A percentile compares a stretch with the other conserved stretches of the same genome.
These are phyloP conservation scores for Talaromyces borbonicus DNA, from an alignment of 495 filamentous ascomycete species.

Conservation along the genomic window DNA sequence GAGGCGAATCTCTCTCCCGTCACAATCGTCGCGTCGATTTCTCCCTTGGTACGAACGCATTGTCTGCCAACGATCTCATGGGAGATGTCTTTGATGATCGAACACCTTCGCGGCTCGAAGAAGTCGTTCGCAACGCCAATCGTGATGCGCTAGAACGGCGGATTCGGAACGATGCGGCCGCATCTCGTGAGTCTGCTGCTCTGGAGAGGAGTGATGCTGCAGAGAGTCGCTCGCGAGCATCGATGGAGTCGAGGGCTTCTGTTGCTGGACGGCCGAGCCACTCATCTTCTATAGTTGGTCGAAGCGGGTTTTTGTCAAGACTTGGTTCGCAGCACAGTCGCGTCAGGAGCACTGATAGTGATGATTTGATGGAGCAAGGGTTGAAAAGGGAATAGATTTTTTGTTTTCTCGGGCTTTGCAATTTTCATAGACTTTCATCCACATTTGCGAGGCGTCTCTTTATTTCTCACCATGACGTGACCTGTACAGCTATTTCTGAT, in stretches of 20 bases:
- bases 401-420: too few relatives aligned
- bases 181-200: constrained; percentile 5
- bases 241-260: constrained; percentile 6
- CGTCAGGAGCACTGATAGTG: background rate
- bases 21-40: constrained; percentile 65
- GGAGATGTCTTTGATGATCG: constrained; percentile 60
- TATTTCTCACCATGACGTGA: too few relatives aligned
- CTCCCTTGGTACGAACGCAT: constrained; percentile 57
- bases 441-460: too few relatives aligned
- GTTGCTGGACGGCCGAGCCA: constrained; percentile 6
- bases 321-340: constrained; percentile 6
- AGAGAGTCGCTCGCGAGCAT: background rate
- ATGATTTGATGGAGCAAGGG: constrained; percentile 8
- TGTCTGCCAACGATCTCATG: constrained; percentile 49
- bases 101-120: constrained; percentile 22
- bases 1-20: constrained; percentile 42
- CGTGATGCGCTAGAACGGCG: constrained; percentile 33
- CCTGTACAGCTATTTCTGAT: too few relatives aligned
- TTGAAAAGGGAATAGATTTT: background rate
- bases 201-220: background rate
- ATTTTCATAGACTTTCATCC: too few relatives aligned
- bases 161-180: constrained; percentile 35
- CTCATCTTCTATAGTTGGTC: background rate
- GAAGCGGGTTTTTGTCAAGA: constrained; percentile 1
- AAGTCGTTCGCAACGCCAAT: constrained; percentile 29